Evolutionary conservation across 345 rosid genomes (phyloP).

Genomic region (Euphorbia peplus): DNA sequence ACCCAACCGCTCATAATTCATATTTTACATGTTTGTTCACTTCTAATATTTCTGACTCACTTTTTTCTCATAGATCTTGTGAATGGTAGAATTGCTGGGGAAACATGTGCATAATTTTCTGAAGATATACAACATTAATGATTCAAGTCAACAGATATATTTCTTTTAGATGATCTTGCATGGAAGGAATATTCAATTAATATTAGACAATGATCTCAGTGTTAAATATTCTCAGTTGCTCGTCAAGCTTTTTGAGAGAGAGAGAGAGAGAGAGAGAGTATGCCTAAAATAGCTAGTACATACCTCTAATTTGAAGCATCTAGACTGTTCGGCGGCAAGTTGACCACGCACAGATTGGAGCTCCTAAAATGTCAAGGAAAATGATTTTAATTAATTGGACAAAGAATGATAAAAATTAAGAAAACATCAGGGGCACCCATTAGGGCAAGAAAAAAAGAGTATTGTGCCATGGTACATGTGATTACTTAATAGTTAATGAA

Average conservation of each 20-base stretch:
- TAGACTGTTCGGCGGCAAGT: constrained; percentile 93
- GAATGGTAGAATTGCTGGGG: neutral
- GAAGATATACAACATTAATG: neutral
- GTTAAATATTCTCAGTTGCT: neutral
- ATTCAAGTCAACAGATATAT: neutral
- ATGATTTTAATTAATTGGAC: neutral
- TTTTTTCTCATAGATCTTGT: neutral
- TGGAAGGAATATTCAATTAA: neutral
- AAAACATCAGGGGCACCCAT: neutral
- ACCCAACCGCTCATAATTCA: neutral
- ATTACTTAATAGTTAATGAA: neutral
- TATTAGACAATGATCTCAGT: neutral
- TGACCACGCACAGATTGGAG: constrained; percentile 95
- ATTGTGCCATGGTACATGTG: neutral
- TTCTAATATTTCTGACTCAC: neutral
- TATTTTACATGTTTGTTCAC: neutral
- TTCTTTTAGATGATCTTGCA: neutral
- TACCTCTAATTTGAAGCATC: constrained; percentile 99
- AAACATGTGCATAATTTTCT: neutral
- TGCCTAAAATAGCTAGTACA: neutral
- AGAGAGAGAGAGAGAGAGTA: neutral
- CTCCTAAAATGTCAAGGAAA: constrained; percentile 45
- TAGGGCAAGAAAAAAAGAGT: neutral
- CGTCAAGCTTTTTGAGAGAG: neutral
- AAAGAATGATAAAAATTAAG: neutral